Conservation (phyloP, 2,329 filamentous ascomycete genomes). For the Sporothrix protearum region DNA sequence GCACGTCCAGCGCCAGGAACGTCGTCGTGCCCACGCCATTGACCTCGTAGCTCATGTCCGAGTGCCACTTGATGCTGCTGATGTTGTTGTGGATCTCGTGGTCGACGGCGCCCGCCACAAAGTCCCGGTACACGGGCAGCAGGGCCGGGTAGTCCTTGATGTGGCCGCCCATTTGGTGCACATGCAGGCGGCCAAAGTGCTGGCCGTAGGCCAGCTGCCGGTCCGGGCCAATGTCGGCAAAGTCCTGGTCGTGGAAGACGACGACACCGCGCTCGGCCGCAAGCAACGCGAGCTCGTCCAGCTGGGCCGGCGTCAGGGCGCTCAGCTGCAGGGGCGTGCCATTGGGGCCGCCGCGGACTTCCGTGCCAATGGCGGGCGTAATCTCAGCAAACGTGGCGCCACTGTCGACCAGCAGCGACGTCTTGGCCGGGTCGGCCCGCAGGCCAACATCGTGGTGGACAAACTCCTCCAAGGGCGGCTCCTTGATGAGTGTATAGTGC, state of each 20-base stretch:
- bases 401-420: slow-evolving; percentile 20
- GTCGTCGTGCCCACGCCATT: slow-evolving; percentile 30
- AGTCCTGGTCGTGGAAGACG: slow-evolving; percentile 39
- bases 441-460: slow-evolving; percentile 24
- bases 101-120: slow-evolving; percentile 29
- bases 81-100: slow-evolving; percentile 31
- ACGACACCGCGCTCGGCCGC: slow-evolving; percentile 23
- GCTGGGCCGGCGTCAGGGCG: slow-evolving; percentile 1
- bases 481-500: slow-evolving; percentile 21
- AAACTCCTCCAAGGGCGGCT: slow-evolving; percentile 26
- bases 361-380: slow-evolving; percentile 25
- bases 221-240: slow-evolving; percentile 32
- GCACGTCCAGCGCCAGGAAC: slow-evolving; percentile 29
- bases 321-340: slow-evolving; percentile 19
- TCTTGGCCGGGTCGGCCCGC: slow-evolving; percentile 24
- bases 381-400: slow-evolving; percentile 22
- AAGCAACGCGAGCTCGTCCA: slow-evolving; percentile 22
- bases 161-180: slow-evolving; percentile 45
- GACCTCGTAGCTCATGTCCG: slow-evolving; percentile 31
- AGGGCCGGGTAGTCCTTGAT: slow-evolving; percentile 42
- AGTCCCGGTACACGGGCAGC: slow-evolving; percentile 39
- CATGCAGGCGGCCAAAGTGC: slow-evolving; percentile 44
- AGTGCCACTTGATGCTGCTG: slow-evolving; percentile 33
- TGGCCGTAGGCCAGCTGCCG: slow-evolving; percentile 42
- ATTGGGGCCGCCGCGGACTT: slow-evolving; percentile 9